phyloP scores from a whole-genome alignment of 148 eudicot genomes.

The Cornus florida region DNA sequence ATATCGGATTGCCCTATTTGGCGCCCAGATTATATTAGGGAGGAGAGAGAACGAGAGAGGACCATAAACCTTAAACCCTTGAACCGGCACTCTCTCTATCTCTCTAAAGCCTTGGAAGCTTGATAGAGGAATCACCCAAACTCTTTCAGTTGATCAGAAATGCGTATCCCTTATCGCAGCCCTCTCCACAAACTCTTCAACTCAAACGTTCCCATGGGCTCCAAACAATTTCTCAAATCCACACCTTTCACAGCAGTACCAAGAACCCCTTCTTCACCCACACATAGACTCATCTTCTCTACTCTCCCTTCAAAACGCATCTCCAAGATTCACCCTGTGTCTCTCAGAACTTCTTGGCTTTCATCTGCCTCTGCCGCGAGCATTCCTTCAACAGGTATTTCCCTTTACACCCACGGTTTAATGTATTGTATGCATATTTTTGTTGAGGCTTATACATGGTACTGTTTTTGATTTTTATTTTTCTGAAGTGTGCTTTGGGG shows the following conservation, averaged over 20 bases:
- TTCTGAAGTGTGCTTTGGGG: slow-evolving; percentile 41
- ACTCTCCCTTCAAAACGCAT: slow-evolving; percentile 10
- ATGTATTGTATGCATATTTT: neutral
- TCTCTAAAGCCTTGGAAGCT: slow-evolving; percentile 1
- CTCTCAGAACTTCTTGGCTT: slow-evolving; percentile 16
- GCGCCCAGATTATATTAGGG: too few relatives aligned
- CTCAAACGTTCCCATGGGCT: neutral
- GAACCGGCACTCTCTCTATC: neutral
- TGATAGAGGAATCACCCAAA: neutral
- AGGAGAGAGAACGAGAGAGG: too few relatives aligned
- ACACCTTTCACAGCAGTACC: neutral
- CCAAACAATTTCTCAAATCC: neutral
- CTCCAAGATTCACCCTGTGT: slow-evolving; percentile 17
- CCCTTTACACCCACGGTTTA: neutral
- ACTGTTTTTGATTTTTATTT: slow-evolving; percentile 11
- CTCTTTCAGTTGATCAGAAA: neutral
- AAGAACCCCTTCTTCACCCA: neutral
- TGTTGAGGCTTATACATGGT: neutral
- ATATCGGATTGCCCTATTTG: too few relatives aligned
- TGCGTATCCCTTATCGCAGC: slow-evolving; percentile 6
- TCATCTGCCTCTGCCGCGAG: slow-evolving; percentile 34
- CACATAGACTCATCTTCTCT: slow-evolving; percentile 13
- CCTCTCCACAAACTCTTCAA: slow-evolving; percentile 13
- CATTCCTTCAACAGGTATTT: slow-evolving; percentile 35
- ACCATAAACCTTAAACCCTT: neutral